Conservation (phyloP, 2,329 filamentous ascomycete genomes). For the Colletotrichum melonis region DNA sequence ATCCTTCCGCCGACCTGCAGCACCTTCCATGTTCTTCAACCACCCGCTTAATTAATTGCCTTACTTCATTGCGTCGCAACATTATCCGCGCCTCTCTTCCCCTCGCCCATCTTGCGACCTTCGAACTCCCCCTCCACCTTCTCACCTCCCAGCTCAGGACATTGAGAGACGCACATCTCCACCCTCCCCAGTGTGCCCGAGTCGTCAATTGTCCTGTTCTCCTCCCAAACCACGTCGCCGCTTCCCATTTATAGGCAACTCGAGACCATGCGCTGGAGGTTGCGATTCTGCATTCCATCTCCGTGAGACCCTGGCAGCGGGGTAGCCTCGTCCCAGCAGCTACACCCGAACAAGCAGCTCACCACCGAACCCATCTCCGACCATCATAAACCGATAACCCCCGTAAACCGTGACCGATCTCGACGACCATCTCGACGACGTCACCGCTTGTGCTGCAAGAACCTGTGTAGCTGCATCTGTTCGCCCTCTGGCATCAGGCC, state of each 20-base stretch:
- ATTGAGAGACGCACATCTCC: neutral
- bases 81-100: neutral
- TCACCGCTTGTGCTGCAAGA: slow-evolving; percentile 10
- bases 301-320: slow-evolving; percentile 36
- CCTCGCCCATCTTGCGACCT: neutral
- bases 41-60: neutral
- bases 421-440: slow-evolving; percentile 16
- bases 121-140: neutral
- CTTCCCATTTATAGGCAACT: neutral
- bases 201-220: neutral
- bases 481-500: neutral
- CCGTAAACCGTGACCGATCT: neutral
- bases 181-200: neutral
- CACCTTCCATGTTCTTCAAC: neutral
- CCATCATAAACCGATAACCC: slow-evolving; percentile 16
- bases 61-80: neutral
- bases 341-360: slow-evolving; percentile 32
- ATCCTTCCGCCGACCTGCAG: slow-evolving; percentile 11
- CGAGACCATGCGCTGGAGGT: slow-evolving; percentile 33
- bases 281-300: slow-evolving; percentile 34
- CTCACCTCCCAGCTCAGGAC: neutral
- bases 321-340: slow-evolving; percentile 32
- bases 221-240: neutral
- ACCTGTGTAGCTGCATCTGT: neutral
- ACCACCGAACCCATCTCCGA: slow-evolving; percentile 33